phyloP scores from a whole-genome alignment of 345 rosid genomes.

The Eucalyptus decipiens region DNA sequence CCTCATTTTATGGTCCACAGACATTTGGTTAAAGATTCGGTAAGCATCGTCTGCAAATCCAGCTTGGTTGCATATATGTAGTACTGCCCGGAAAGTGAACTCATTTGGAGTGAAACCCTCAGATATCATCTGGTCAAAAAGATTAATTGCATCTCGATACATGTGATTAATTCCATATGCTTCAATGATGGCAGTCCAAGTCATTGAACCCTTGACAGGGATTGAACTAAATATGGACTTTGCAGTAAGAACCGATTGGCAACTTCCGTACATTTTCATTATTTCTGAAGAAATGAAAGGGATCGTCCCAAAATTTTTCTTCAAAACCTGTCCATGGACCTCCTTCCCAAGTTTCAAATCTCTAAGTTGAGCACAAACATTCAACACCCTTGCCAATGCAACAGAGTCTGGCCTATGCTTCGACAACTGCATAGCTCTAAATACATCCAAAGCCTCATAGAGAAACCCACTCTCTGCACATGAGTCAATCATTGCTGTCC shows the following conservation, averaged over 20 bases:
- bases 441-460: constrained; percentile 25
- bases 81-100: constrained; percentile 53
- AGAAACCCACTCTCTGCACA: constrained; percentile 24
- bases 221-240: constrained; percentile 37
- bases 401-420: constrained; percentile 69
- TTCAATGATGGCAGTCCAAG: constrained; percentile 81
- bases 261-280: constrained; percentile 63
- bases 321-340: constrained; percentile 59
- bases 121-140: constrained; percentile 48
- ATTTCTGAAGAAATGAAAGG: constrained; percentile 60
- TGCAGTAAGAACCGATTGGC: constrained; percentile 38
- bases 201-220: constrained; percentile 53
- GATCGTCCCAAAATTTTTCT: constrained; percentile 39
- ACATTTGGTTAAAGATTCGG: constrained; percentile 36
- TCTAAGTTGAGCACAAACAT: constrained; percentile 37
- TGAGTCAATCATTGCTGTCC: constrained; percentile 74
- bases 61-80: constrained; percentile 57
- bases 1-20: constrained; percentile 20
- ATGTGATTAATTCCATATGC: constrained; percentile 35
- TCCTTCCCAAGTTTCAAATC: constrained; percentile 64
- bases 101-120: constrained; percentile 46
- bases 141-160: constrained; percentile 33
- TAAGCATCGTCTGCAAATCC: constrained; percentile 66
- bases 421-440: constrained; percentile 59
- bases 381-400: constrained; percentile 49